phyloP scores from a whole-genome alignment of 805 yeast genomes.

The Saccharomycopsis fodiens region DNA sequence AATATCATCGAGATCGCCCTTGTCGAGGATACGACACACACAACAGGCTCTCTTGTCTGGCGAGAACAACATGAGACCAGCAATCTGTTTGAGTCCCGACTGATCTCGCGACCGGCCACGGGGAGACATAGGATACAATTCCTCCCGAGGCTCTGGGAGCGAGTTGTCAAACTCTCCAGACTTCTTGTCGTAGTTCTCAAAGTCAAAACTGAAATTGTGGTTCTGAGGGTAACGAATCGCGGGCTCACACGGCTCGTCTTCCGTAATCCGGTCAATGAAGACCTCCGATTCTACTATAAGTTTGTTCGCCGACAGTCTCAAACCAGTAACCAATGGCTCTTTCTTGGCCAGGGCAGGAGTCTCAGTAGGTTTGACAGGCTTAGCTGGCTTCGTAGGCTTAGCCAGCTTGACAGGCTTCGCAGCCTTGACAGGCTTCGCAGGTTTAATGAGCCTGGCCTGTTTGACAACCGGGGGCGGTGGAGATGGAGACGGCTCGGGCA shows the following conservation, averaged over 20 bases:
- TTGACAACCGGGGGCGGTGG: no score
- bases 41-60: conserved; percentile 35
- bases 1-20: conserved; percentile 29
- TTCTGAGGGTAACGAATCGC: conserved; percentile 5
- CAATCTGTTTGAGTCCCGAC: neutral
- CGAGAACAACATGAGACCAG: conserved; percentile 4
- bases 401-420: no score
- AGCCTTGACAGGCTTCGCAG: no score
- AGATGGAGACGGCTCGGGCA: neutral
- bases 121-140: conserved; percentile 4
- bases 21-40: conserved; percentile 43
- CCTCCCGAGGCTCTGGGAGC: conserved; percentile 5
- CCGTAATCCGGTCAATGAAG: neutral
- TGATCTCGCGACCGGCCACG: neutral
- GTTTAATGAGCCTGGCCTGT: no score
- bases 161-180: conserved; percentile 10
- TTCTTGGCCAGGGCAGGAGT: neutral
- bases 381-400: no score
- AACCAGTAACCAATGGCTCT: neutral
- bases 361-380: no score
- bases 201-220: conserved; percentile 12
- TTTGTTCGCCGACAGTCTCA: neutral
- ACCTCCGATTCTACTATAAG: conserved; percentile 5
- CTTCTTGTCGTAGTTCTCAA: conserved; percentile 14
- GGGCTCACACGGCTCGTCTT: neutral